These are phyloP conservation scores for Eucalyptus lansdowneana DNA, from an alignment of 345 rosid species.

Conservation along the genomic window DNA sequence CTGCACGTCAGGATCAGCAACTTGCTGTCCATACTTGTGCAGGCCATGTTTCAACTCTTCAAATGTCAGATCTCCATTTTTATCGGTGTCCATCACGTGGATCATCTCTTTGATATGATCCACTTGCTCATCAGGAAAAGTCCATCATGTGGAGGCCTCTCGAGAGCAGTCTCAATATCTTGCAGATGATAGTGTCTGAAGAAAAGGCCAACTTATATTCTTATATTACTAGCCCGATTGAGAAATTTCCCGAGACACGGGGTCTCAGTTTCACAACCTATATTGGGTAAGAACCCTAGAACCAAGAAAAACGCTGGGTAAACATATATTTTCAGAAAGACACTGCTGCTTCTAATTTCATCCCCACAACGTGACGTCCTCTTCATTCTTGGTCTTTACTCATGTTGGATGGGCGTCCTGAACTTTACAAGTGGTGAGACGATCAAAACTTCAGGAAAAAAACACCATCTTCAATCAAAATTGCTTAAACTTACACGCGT, in stretches of 20 bases:
- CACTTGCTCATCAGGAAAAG: too few relatives aligned
- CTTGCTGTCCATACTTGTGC: too few relatives aligned
- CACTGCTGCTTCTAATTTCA: neutral
- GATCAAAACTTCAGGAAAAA: neutral
- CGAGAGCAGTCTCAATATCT: neutral
- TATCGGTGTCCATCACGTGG: too few relatives aligned
- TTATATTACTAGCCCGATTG: neutral
- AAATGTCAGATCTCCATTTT: too few relatives aligned
- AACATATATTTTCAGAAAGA: neutral
- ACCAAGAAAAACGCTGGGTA: neutral
- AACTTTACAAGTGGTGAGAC: neutral
- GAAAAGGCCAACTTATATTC: neutral
- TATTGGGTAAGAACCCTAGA: neutral
- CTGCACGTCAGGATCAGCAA: too few relatives aligned
- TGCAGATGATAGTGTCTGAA: neutral
- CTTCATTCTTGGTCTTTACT: neutral
- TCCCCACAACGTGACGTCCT: neutral
- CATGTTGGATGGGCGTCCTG: neutral
- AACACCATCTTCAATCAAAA: neutral
- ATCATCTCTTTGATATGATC: too few relatives aligned
- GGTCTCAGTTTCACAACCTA: neutral
- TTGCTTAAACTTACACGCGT: neutral
- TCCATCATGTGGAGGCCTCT: conserved; percentile 23
- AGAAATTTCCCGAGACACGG: neutral
- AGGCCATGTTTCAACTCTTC: too few relatives aligned